Conservation (phyloP, 164 flowering plant species). For the Umbilicus rupestris region DNA sequence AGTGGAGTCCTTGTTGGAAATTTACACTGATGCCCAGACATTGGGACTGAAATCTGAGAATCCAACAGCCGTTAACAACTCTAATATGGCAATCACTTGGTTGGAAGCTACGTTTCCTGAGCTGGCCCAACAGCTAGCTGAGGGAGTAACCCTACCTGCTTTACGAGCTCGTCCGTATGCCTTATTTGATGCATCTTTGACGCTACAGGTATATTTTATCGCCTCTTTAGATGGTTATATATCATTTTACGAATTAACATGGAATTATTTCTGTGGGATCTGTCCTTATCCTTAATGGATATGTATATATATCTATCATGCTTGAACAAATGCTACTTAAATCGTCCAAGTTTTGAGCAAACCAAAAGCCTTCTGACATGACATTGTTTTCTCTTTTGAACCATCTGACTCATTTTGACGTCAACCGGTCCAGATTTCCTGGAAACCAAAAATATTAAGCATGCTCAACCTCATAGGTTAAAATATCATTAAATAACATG, state of each 20-base stretch:
- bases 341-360: too few relatives aligned
- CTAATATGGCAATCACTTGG: slow-evolving; percentile 83
- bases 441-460: background rate
- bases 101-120: slow-evolving; percentile 89
- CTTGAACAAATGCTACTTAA: background rate
- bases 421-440: background rate
- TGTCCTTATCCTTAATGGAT: too few relatives aligned
- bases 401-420: background rate
- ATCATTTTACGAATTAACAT: too few relatives aligned
- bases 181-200: slow-evolving; percentile 64
- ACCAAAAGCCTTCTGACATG: background rate
- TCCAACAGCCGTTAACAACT: slow-evolving; percentile 51
- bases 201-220: slow-evolving; percentile 52
- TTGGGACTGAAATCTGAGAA: slow-evolving; percentile 63
- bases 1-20: slow-evolving; percentile 62
- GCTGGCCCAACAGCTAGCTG: slow-evolving; percentile 27
- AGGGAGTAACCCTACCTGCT: slow-evolving; percentile 26
- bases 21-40: slow-evolving; percentile 66
- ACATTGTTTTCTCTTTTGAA: too few relatives aligned
- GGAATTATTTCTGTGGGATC: too few relatives aligned
- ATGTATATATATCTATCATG: background rate
- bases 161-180: slow-evolving; percentile 63
- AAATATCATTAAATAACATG: background rate
- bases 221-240: background rate
- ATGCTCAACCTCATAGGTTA: background rate